Base-by-base conservation (phyloP, 108 stramenopile genomes). In the Cylindrotheca closterium region DNA sequence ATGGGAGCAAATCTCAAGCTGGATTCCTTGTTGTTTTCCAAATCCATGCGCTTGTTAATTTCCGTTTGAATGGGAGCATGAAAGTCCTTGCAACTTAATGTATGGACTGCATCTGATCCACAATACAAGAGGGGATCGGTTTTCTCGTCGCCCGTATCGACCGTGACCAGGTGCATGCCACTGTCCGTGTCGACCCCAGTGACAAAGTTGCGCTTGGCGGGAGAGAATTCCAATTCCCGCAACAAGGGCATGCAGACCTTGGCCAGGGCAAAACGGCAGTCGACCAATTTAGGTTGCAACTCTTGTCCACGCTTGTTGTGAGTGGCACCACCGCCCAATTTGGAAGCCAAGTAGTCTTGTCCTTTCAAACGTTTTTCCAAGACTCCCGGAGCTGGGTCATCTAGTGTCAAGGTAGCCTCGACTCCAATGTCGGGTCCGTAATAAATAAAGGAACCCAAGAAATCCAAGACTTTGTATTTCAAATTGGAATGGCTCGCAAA, bases 211-310 rank as follows among this genome's bases (percentile, higher is more conserved):
- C 63, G 37, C 37, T 42, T 42, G 10, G 37, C 37, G 8, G 56
- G 49, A 18, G 56, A 28, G 50, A 77, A 80, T 65, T 80, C 79
- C 28, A 80, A 46, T 32, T 80, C 79, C 2, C 79, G 52, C 33
- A 80, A 30, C 12, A 80, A 47, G 0, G 79, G 79, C 75, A 80
- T 77, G 34, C 65, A 73, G 4, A 80, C 79, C 54, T 80, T 80
- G 12, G 75, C 71, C 29, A 80, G 37, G 1, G 75, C 47, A 58
- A 80, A 80, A 1, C 79, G 54, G 42, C 79, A 80, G 48, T 80
- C 79, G 0, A 80, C 79, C 51, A 80, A 30, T 21, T 67, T 62
- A 4, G 67, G 10, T 30, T 71, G 55, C 4, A 77, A 58, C 21
- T 45, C 61, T 25, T 32, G 21, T 1, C 64, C 65, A 27, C 50